Evolutionary conservation across 2,329 filamentous ascomycete species (phyloP).

Genomic region (Alternaria alternata): DNA sequence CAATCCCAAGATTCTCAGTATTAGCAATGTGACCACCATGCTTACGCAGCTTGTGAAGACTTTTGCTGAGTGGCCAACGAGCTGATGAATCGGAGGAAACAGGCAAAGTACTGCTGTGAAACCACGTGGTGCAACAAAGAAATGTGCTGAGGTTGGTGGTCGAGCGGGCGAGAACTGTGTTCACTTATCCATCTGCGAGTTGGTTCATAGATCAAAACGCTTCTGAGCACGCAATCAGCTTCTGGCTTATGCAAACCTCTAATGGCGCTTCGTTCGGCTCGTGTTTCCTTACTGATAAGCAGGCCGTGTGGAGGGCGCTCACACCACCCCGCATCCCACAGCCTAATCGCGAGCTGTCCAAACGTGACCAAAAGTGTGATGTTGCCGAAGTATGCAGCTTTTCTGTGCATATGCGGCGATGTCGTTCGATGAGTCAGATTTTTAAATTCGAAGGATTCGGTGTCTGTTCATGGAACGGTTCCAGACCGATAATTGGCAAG

Average conservation of each 20-base stretch:
- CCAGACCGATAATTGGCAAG: neutral
- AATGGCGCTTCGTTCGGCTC: slow-evolving; percentile 1
- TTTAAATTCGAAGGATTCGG: neutral
- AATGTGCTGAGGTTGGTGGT: neutral
- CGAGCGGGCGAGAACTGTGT: neutral
- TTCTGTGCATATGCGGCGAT: neutral
- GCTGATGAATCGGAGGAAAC: neutral
- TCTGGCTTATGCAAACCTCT: neutral
- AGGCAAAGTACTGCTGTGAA: neutral
- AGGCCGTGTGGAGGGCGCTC: neutral
- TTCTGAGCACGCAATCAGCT: neutral
- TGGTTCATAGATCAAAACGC: neutral
- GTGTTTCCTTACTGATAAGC: neutral
- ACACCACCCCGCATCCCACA: slow-evolving; percentile 15
- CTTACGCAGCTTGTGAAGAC: neutral
- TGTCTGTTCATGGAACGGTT: neutral
- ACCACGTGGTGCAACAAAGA: neutral
- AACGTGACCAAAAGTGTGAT: neutral
- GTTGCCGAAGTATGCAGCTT: neutral
- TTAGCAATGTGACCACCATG: neutral
- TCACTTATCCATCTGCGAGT: slow-evolving; percentile 7
- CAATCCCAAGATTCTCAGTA: neutral
- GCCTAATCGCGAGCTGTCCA: neutral
- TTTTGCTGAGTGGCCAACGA: neutral
- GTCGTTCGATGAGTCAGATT: neutral